Evolutionary conservation across 2,329 filamentous ascomycete species (phyloP), one percentile per base, ranked within the genome.

Genomic region (Epichloe brachyelytri): DNA sequence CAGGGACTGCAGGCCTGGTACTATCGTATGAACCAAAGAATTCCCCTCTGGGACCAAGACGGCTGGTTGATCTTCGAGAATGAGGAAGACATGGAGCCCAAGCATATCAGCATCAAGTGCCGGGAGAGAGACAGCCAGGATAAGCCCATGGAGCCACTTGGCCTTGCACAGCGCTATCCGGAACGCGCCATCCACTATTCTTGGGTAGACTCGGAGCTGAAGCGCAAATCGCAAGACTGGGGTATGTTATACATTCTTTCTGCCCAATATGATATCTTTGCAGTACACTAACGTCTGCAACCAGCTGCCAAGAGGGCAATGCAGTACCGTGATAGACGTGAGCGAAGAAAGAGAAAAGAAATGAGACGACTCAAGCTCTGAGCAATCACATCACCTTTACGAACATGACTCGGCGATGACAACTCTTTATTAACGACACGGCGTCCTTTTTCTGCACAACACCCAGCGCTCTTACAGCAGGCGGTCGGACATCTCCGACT

Each of bases 181-280:
- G 72, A 75, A 51, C 65, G 71, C 22, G 72, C 72, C 6, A 62
- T 75, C 38, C 60, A 65, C 37, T 76, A 75, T 56, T 48, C 59
- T 4, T 76, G 73, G 73, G 69, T 75, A 14, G 62, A 68, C 7
- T 49, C 60, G 2, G 65, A 69, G 45, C 55, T 69, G 47, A 71
- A 71, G 56, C 53, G 57, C 43, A 62, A 65, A 38, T 66, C 69
- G 7, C 61, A 62, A 50, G 61, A 68, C 50, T 65, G 70, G 58
- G 65, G 72, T 74, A 61, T 61, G 71, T 70, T 26, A 17, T 19
- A 26, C 15, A 26, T 36, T 17, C 20, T 43, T 40, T 22, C 20
- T 51, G n/a, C 30, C 36, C 43, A 4, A 37, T 10, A 40, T 45
- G 39, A 46, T 43, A 12, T 49, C 19, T 30, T 4, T 30, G 30